Evolutionary conservation across 352 stramenopile genomes (phyloP).

Genomic region (Pythium pyrilobum): DNA sequence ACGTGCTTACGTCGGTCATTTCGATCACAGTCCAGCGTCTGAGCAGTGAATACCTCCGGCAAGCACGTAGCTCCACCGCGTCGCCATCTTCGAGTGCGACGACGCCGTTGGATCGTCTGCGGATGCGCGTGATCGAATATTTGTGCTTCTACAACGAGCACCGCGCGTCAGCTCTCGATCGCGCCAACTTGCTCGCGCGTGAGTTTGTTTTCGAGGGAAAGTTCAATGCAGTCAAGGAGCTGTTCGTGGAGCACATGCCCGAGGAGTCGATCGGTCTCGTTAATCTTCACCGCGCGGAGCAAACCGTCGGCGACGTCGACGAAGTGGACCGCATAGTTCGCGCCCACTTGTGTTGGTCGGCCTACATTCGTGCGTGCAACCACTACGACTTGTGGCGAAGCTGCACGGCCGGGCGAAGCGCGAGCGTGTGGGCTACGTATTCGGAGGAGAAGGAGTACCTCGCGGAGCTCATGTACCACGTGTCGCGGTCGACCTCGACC

Average conservation of each 20-base stretch:
- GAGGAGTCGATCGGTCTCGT: slow-evolving; percentile 68
- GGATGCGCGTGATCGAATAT: slow-evolving; percentile 64
- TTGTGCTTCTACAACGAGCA: slow-evolving; percentile 74
- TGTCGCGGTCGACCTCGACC: slow-evolving; percentile 37
- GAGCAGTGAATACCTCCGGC: slow-evolving; percentile 26
- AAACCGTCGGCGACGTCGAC: slow-evolving; percentile 28
- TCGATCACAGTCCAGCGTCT: slow-evolving; percentile 49
- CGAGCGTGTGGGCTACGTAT: slow-evolving; percentile 35
- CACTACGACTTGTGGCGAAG: slow-evolving; percentile 73
- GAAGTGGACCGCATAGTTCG: slow-evolving; percentile 56
- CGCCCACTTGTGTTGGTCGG: slow-evolving; percentile 66
- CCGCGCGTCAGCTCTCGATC: slow-evolving; percentile 47
- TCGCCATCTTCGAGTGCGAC: slow-evolving; percentile 22
- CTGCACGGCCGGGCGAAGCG: slow-evolving; percentile 29
- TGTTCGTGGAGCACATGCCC: slow-evolving; percentile 54
- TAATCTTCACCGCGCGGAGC: slow-evolving; percentile 38
- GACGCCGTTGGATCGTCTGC: slow-evolving; percentile 43
- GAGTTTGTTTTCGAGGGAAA: slow-evolving; percentile 76
- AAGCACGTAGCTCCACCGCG: not conserved
- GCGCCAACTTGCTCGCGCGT: slow-evolving; percentile 54
- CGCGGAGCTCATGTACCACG: slow-evolving; percentile 71
- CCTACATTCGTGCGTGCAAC: slow-evolving; percentile 55
- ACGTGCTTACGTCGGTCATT: slow-evolving; percentile 58
- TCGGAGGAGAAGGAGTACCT: slow-evolving; percentile 76
- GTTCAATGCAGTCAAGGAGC: slow-evolving; percentile 44